These are phyloP conservation scores for Helotiales sp. DNA, from an alignment of 2,329 filamentous ascomycete species.

Conservation along the genomic window DNA sequence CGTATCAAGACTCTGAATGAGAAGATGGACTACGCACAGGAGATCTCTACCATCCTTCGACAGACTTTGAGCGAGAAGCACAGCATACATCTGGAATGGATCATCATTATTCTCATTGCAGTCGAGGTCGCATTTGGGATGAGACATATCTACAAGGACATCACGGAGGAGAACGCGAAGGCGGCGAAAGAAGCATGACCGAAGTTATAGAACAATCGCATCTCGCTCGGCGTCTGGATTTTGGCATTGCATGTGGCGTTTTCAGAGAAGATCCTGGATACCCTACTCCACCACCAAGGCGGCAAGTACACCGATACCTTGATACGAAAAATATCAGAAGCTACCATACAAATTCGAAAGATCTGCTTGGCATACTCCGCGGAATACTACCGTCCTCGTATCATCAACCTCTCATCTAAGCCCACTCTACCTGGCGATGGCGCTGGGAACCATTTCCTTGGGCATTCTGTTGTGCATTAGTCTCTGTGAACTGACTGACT, in stretches of 20 bases:
- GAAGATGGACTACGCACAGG: constrained; percentile 96
- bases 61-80: constrained; percentile 91
- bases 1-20: constrained; percentile 91
- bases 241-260: constrained; percentile 12
- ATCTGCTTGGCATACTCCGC: not conserved
- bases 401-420: not conserved
- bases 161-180: constrained; percentile 16
- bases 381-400: no score
- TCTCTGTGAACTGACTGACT: not conserved
- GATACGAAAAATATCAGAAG: not conserved
- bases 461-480: not conserved
- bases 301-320: not conserved
- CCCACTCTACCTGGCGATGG: no score
- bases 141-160: constrained; percentile 47
- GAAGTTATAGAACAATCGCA: not conserved
- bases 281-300: constrained; percentile 7
- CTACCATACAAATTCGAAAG: not conserved
- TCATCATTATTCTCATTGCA: constrained; percentile 90
- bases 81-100: constrained; percentile 85
- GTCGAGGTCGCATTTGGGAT: constrained; percentile 92
- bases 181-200: not conserved
- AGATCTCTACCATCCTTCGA: constrained; percentile 86
- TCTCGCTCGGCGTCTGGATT: not conserved
- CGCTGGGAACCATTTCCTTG: not conserved
- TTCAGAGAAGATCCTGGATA: constrained; percentile 1